Base-by-base conservation (phyloP, 306 rosid genomes). In the Fragaria iinumae region DNA sequence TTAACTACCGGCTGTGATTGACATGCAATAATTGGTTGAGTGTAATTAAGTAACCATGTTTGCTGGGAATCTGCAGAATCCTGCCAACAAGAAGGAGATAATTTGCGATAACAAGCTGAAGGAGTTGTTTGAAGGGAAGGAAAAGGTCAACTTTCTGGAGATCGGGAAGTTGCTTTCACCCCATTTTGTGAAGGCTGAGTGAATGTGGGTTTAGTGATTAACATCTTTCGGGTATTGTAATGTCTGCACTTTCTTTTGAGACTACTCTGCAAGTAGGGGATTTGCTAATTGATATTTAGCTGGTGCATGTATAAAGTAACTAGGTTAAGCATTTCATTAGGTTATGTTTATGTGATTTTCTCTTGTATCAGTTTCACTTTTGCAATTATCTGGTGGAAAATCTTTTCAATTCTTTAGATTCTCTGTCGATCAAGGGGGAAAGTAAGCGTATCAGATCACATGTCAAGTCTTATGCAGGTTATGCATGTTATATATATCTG, bases 81-180 rank as follows among this genome's bases (percentile, higher is more conserved):
- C 87, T 25, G 80, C 75, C 18, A 70, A 84, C 77, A 87, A 77
- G 84, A 82, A 78, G 76, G 83, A 87, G 83, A 87, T 87, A 78
- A 39, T 27, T 49, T 87, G 90, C 12, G 90, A 87, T 75, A 76
- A 71, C 25, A 87, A 79, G 67, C 86, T 87, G 11, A 87, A 87
- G 80, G 45, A 75, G 21, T 56, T 87, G 60, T 87, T 87, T 55
- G 88, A 74, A 23, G 88, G 90, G 47, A 81, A 69, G 69, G 90
- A 84, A 44, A 84, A 43, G 60, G 83, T 87, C 2, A 71, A 76
- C 71, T 81, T 87, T 69, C 34, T 81, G 71, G 90, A 84, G 75
- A 82, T 87, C 20, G 84, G 81, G 25, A 84, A 79, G 75, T 59
- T 82, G 52, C 86, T 87, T 0, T 56, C 79, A 21, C 72, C 38